Percentiles rank a stretch among this genome's conserved stretches.
Evolutionary conservation across 2,329 filamentous ascomycete genomes (phyloP).

Genomic region (Alternaria sp.): DNA sequence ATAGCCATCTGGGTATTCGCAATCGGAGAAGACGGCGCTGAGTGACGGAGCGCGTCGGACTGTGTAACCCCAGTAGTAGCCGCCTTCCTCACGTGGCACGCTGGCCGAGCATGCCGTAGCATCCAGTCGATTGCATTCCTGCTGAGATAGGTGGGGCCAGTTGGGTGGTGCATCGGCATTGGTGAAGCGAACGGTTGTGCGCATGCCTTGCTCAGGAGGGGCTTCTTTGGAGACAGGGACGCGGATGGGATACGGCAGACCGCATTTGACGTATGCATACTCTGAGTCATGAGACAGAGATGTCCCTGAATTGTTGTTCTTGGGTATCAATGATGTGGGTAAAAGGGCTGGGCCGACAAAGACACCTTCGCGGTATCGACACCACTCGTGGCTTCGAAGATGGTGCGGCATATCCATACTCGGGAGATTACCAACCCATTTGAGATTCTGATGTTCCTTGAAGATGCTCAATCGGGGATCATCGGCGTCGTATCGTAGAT

Average conservation of each 20-base stretch:
- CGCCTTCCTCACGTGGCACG: constrained; percentile 73
- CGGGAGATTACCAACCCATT: constrained; percentile 74
- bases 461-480: constrained; percentile 70
- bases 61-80: constrained; percentile 87
- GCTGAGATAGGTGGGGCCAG: constrained; percentile 37
- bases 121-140: constrained; percentile 34
- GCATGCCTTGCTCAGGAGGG: constrained; percentile 70
- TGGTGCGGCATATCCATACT: constrained; percentile 88
- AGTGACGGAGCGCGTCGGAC: constrained; percentile 71
- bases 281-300: constrained; percentile 9
- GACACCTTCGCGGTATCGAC: constrained; percentile 80
- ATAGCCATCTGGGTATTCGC: constrained; percentile 76
- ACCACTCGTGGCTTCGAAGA: constrained; percentile 76
- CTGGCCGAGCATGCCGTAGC: constrained; percentile 71
- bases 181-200: constrained; percentile 74
- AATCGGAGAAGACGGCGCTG: constrained; percentile 78
- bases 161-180: constrained; percentile 47
- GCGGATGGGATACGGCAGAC: constrained; percentile 56
- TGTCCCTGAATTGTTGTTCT: constrained; percentile 56
- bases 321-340: constrained; percentile 12
- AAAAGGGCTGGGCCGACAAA: constrained; percentile 53
- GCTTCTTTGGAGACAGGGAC: constrained; percentile 57
- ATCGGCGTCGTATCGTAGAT: constrained; percentile 59
- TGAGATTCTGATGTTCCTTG: constrained; percentile 78
- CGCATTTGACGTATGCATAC: constrained; percentile 57